These are phyloP conservation scores for Alternaria postmessia DNA, from an alignment of 2,329 filamentous ascomycete species.

Conservation along the genomic window DNA sequence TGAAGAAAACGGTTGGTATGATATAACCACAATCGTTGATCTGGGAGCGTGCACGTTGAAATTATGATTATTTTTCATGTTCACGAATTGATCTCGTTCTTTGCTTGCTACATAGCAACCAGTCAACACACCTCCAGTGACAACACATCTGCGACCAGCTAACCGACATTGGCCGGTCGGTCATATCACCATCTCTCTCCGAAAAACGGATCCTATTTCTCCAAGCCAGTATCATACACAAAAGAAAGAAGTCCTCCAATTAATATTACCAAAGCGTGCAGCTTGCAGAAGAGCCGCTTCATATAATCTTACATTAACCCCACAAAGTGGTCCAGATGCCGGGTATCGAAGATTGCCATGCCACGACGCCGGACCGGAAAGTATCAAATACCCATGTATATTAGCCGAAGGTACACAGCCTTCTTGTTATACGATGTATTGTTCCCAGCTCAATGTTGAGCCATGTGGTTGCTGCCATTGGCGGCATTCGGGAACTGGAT, in stretches of 20 bases:
- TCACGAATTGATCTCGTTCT: not conserved
- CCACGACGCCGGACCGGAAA: constrained; percentile 12
- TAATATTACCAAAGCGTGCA: constrained; percentile 3
- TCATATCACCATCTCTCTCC: not conserved
- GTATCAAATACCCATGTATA: constrained; percentile 3
- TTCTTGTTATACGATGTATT: not conserved
- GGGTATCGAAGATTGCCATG: constrained; percentile 12
- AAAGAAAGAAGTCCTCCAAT: not conserved
- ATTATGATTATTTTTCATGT: not conserved
- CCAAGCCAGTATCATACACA: constrained; percentile 29
- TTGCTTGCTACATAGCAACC: not conserved
- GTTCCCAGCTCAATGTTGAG: constrained; percentile 23
- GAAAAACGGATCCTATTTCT: not conserved
- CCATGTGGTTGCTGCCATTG: constrained; percentile 29
- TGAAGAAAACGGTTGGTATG: not conserved
- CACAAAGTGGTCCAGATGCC: constrained; percentile 8
- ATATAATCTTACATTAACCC: constrained; percentile 17
- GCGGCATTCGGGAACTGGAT: constrained; percentile 35
- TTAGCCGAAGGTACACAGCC: constrained; percentile 8
- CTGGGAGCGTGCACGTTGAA: not conserved
- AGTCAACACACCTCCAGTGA: not conserved
- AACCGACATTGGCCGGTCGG: not conserved
- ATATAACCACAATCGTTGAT: not conserved
- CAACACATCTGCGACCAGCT: not conserved
- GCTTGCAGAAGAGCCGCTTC: constrained; percentile 9